phyloP scores from a whole-genome alignment of 352 stramenopile genomes.

The Pythium diclinum region DNA sequence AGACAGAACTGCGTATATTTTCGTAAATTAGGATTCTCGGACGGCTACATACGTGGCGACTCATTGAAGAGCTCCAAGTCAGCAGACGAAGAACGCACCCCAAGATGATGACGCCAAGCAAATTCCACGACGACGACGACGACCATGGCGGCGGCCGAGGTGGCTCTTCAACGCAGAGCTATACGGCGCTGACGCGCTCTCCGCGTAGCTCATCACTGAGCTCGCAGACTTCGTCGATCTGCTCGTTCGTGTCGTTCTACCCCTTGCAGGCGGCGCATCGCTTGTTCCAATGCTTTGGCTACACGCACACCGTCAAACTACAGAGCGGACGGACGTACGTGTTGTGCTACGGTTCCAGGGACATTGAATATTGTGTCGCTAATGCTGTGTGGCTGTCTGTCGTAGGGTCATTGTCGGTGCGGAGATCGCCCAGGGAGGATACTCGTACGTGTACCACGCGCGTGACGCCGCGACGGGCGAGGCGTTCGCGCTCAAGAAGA shows the following conservation, averaged over 20 bases:
- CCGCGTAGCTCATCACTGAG: neutral
- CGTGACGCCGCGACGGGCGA: constrained; percentile 71
- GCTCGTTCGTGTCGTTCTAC: constrained; percentile 48
- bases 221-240: constrained; percentile 13
- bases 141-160: neutral
- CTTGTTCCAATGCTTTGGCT: constrained; percentile 70
- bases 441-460: constrained; percentile 83
- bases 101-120: constrained; percentile 25
- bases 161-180: constrained; percentile 6
- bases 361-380: too few species aligned
- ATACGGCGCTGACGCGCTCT: constrained; percentile 7
- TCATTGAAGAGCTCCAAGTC: constrained; percentile 1
- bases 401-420: constrained; percentile 48
- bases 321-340: constrained; percentile 72
- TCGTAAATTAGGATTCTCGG: neutral
- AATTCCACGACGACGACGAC: constrained; percentile 19
- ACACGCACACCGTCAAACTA: constrained; percentile 58
- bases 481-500: constrained; percentile 88
- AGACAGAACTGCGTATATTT: neutral
- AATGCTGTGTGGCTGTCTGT: neutral
- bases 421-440: constrained; percentile 84
- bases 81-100: constrained; percentile 3
- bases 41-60: neutral
- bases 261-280: constrained; percentile 57
- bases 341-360: too few species aligned